phyloP scores from a whole-genome alignment of 1,284 basidiomycete genomes.

The Leccinum proliferum region DNA sequence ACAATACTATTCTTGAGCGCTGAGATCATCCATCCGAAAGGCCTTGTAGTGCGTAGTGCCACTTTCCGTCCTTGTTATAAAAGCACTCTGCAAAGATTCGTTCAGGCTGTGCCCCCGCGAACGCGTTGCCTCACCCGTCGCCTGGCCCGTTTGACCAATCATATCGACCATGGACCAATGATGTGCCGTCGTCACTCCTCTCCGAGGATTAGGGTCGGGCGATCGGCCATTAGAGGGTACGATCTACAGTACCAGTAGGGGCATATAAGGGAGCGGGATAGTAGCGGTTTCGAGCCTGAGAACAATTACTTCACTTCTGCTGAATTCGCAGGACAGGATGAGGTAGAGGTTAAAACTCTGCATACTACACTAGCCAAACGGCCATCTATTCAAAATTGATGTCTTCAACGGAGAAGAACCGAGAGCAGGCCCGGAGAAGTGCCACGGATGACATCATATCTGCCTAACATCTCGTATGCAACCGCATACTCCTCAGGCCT shows the following conservation, averaged over 20 bases:
- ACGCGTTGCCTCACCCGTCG: constrained; percentile 44
- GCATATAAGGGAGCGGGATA: no score
- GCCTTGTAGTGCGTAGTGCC: constrained; percentile 74
- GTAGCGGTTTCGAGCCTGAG: no score
- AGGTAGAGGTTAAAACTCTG: not conserved
- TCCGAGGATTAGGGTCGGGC: constrained; percentile 31
- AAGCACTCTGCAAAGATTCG: constrained; percentile 53
- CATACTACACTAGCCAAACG: not conserved
- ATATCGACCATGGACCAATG: constrained; percentile 61
- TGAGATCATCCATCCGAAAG: constrained; percentile 58
- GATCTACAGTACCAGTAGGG: constrained; percentile 49
- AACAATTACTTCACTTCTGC: not conserved
- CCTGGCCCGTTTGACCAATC: constrained; percentile 47
- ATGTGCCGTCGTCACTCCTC: constrained; percentile 56
- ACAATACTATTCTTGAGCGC: constrained; percentile 51
- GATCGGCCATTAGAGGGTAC: no score
- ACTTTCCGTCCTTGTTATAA: constrained; percentile 68
- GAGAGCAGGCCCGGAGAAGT: not conserved
- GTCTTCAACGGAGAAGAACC: not conserved
- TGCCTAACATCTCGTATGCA: not conserved
- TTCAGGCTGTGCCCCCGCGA: constrained; percentile 11
- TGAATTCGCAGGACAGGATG: not conserved
- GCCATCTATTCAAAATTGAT: not conserved
- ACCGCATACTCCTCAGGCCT: not conserved
- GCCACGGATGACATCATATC: not conserved